phyloP scores from a whole-genome alignment of 2,329 filamentous ascomycete species.

The Cercospora sp. region DNA sequence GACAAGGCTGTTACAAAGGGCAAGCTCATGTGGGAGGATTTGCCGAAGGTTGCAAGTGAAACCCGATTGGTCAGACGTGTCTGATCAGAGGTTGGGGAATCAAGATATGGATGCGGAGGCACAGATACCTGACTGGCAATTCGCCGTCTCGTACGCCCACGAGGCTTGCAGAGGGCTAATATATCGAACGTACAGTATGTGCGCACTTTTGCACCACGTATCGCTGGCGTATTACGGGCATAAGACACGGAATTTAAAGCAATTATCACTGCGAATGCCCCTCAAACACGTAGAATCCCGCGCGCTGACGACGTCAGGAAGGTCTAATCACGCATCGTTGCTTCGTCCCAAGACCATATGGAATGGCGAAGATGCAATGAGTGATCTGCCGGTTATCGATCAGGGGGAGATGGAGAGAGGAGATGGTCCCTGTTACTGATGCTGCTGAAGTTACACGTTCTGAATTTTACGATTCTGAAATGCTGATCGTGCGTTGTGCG shows the following conservation, averaged over 20 bases:
- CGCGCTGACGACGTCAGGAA: too few relatives aligned
- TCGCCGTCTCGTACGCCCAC: not conserved
- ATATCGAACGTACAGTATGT: not conserved
- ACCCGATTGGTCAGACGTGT: not conserved
- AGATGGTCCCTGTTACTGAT: too few relatives aligned
- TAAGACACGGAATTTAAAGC: not conserved
- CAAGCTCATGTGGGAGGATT: slow-evolving; percentile 8
- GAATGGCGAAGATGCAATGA: too few relatives aligned
- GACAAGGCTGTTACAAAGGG: slow-evolving; percentile 6
- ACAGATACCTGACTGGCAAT: not conserved
- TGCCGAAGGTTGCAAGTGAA: not conserved
- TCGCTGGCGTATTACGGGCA: not conserved
- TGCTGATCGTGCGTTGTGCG: too few relatives aligned
- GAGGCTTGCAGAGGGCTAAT: not conserved
- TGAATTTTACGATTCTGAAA: too few relatives aligned
- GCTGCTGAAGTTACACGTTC: too few relatives aligned
- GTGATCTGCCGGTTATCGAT: too few relatives aligned
- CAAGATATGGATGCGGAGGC: not conserved
- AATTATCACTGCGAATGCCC: not conserved
- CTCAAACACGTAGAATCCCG: too few relatives aligned
- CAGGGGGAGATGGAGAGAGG: too few relatives aligned
- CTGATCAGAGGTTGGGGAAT: not conserved
- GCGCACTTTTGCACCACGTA: not conserved
- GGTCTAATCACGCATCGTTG: too few relatives aligned
- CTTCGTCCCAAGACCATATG: slow-evolving; percentile 27